Evolutionary conservation across 495 filamentous ascomycete species (phyloP).

Genomic region (Amorphotheca resinae): DNA sequence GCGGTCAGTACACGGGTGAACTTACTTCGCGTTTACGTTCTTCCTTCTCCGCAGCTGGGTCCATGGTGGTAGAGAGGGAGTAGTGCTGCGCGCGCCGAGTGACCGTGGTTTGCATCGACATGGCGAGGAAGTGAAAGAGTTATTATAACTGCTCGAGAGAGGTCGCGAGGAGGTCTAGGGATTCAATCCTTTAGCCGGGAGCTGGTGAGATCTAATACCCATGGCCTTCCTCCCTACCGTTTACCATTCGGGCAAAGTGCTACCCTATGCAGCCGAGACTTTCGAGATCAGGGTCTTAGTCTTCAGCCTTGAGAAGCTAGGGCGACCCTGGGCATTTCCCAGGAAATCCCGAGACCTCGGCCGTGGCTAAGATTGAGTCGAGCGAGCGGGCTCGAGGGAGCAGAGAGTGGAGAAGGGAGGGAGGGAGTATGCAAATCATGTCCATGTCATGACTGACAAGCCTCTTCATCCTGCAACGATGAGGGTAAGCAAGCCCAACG

Average conservation of each 20-base stretch:
- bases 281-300: not conserved
- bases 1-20: not conserved
- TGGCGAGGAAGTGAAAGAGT: slow-evolving; percentile 3
- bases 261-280: not conserved
- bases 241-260: slow-evolving; percentile 6
- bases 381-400: not conserved
- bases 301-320: slow-evolving; percentile 14
- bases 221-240: slow-evolving; percentile 9
- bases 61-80: slow-evolving; percentile 15
- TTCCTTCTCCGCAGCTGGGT: slow-evolving; percentile 20
- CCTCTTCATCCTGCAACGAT: too few species aligned
- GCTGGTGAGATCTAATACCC: slow-evolving; percentile 16
- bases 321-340: slow-evolving; percentile 1
- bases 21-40: slow-evolving; percentile 23
- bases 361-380: not conserved
- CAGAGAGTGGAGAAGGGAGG: too few species aligned
- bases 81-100: slow-evolving; percentile 11
- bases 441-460: too few species aligned
- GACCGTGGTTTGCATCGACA: slow-evolving; percentile 7
- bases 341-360: not conserved
- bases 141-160: slow-evolving; percentile 4
- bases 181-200: slow-evolving; percentile 8
- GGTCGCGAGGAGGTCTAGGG: not conserved
- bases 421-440: too few species aligned
- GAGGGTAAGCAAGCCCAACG: too few species aligned